Base-by-base conservation (phyloP, 1,284 basidiomycete species). In the Naganishia sp. region DNA sequence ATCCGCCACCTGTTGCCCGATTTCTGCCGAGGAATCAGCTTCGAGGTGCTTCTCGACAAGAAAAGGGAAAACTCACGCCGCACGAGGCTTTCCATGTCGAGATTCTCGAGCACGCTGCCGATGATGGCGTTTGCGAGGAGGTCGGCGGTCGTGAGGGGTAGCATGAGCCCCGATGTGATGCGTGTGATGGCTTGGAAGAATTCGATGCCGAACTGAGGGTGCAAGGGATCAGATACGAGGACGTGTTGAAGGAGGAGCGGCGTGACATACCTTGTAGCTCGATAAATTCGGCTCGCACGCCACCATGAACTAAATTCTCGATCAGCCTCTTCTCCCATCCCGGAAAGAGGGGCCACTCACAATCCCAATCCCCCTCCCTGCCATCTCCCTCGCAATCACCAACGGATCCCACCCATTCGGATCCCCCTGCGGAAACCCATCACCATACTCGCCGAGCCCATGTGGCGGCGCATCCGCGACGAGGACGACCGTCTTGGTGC, bases 391-490 rank as follows among this genome's bases (percentile, higher is more conserved):
- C 3, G 90, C 94, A 52, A 98, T 81, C 65, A 89, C 86, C 57
- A 99, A 79, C 10, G 95, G 95, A 82, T 99, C 95, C 72, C 90
- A 50, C 31, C 6, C 15, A 50, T 50, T 31, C 13, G 35, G 35
- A 39, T 32, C 50, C 31, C 50, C 39, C 31, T 35, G 11, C 15
- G 71, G 76, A 73, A 55, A 77, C 77, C 35, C 76, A 71, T 78
- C 77, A 23, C 76, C 76, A 61, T 71, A 71, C 68, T 78, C 76
- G 49, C 78, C 77, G 52, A 78, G 77, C 49, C 91, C 95, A 81
- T 99, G 95, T 32, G 95, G 94, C 31, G 95, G 96, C 0, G 95
- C 95, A 83, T 99, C 96, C 11, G 96, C 93, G 73, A 98, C 94
- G 71, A 94, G 85, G 6, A 94, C 91, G 55, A 93, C 86, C 90